Evolutionary conservation across 2,329 filamentous ascomycete genomes (phyloP).

Genomic region (Beauveria brongniartii): DNA sequence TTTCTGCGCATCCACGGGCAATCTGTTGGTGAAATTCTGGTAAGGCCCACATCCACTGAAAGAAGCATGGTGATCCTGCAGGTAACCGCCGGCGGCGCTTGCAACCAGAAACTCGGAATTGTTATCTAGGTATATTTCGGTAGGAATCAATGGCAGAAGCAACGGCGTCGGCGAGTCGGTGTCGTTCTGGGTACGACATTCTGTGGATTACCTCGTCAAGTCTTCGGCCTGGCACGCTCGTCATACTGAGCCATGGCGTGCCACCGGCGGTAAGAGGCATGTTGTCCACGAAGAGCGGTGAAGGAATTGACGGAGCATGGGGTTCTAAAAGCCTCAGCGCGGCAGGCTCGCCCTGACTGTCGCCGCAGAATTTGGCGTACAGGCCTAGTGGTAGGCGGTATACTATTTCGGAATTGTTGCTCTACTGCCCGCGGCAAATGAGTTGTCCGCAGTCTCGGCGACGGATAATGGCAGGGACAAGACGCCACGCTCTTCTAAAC

Average conservation of each 20-base stretch:
- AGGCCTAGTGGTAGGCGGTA: background rate
- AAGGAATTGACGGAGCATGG: background rate
- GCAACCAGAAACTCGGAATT: conserved; percentile 22
- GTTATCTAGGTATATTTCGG: conserved; percentile 5
- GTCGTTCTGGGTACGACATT: background rate
- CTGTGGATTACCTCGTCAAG: conserved; percentile 15
- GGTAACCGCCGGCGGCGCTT: conserved; percentile 22
- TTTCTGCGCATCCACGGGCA: conserved; percentile 21
- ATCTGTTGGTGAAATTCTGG: conserved; percentile 21
- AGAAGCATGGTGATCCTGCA: conserved; percentile 19
- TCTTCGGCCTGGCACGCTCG: background rate
- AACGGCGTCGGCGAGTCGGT: background rate
- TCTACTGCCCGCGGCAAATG: background rate
- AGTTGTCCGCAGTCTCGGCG: background rate
- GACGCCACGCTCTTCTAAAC: background rate
- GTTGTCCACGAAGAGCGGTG: background rate
- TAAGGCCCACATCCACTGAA: conserved; percentile 20
- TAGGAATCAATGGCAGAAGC: background rate
- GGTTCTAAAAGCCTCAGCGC: background rate
- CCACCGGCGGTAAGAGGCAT: background rate
- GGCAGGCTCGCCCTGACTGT: background rate
- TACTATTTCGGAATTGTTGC: background rate
- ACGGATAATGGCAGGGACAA: background rate
- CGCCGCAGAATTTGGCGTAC: conserved; percentile 4
- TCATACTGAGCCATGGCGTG: conserved; percentile 2